These are phyloP conservation scores for Camelina hispida DNA, from an alignment of 345 rosid species.

Conservation along the genomic window DNA sequence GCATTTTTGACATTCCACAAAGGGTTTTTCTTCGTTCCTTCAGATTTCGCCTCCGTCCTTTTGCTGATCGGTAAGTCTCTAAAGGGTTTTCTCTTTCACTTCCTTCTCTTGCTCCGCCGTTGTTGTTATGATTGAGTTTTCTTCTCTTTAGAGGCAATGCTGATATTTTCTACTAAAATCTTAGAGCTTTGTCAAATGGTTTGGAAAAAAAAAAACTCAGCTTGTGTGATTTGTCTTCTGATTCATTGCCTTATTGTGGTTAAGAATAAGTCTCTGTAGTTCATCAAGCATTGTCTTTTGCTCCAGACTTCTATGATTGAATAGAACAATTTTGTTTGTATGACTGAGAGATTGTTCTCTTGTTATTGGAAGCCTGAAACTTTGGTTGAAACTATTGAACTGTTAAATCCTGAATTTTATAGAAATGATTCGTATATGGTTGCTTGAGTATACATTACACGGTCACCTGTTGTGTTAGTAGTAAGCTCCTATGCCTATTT, in stretches of 20 bases:
- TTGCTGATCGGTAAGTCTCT: constrained; percentile 27
- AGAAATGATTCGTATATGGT: not conserved
- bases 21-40: constrained; percentile 33
- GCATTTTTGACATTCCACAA: constrained; percentile 8
- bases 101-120: not conserved
- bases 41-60: constrained; percentile 18
- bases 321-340: not conserved
- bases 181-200: not conserved
- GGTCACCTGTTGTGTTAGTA: not conserved
- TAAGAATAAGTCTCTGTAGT: not conserved
- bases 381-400: too few relatives aligned
- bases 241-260: not conserved
- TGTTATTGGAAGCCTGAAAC: not conserved
- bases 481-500: not conserved
- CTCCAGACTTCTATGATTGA: not conserved
- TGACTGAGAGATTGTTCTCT: not conserved
- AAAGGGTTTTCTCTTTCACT: not conserved
- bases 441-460: not conserved
- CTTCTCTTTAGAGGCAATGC: not conserved
- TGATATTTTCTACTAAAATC: not conserved
- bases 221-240: not conserved
- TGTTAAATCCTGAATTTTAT: not conserved
- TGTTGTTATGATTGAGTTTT: not conserved
- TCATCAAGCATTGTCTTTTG: not conserved
- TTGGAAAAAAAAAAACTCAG: not conserved